These are phyloP conservation scores for Oenanthe sinensis DNA, from an alignment of 129 eudicot species.

Conservation along the genomic window DNA sequence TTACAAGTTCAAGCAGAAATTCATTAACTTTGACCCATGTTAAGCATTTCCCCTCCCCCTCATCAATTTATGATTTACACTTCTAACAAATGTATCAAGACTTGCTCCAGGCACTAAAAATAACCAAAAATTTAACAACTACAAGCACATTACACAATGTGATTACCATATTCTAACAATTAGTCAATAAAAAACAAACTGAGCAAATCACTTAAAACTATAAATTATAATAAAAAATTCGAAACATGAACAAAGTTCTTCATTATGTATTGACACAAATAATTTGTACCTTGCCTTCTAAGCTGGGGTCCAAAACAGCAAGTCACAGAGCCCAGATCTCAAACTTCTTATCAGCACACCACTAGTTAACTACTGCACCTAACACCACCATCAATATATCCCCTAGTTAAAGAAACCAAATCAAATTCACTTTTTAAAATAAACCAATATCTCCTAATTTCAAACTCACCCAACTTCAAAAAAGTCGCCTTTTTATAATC, in stretches of 20 bases:
- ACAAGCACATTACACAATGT: background rate
- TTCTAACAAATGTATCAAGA: background rate
- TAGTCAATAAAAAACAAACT: background rate
- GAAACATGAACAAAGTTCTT: background rate
- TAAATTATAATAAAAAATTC: background rate
- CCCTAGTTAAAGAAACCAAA: slow-evolving; percentile 18
- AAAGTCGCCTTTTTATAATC: slow-evolving; percentile 6
- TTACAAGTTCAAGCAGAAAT: background rate
- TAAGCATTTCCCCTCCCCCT: background rate
- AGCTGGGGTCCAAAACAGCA: slow-evolving; percentile 7
- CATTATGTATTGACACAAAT: background rate
- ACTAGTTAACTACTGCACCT: background rate
- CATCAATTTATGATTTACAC: background rate
- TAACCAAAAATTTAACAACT: background rate
- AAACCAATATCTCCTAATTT: background rate
- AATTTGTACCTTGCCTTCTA: background rate
- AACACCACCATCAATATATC: slow-evolving; percentile 11
- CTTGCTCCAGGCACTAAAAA: background rate
- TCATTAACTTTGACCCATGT: background rate
- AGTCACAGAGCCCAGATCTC: slow-evolving; percentile 38
- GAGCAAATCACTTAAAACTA: background rate
- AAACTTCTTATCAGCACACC: slow-evolving; percentile 20
- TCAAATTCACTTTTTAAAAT: slow-evolving; percentile 13
- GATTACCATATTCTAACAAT: background rate
- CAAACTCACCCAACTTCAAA: slow-evolving; percentile 1